Conservation (phyloP, 73 alveolate species). For the Urostyla sp. region DNA sequence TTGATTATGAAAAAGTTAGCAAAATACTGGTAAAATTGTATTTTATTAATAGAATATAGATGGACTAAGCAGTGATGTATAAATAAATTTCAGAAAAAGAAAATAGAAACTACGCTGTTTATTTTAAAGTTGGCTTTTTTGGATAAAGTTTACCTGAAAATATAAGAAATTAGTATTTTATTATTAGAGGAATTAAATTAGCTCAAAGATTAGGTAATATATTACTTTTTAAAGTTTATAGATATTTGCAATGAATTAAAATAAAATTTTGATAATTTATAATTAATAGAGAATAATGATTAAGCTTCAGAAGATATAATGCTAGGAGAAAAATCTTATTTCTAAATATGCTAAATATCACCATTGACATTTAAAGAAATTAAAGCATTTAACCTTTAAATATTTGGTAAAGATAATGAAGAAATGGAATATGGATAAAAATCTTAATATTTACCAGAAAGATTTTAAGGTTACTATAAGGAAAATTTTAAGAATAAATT, state of each 20-base stretch:
- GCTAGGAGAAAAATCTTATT: background rate
- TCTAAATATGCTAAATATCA: conserved; percentile 6
- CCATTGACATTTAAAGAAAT: conserved; percentile 28
- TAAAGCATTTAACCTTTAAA: conserved; percentile 5
- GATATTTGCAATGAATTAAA: background rate
- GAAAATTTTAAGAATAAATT: conserved; percentile 31
- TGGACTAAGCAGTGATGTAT: conserved; percentile 20
- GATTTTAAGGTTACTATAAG: conserved; percentile 12
- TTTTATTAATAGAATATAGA: background rate
- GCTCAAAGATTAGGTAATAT: conserved; percentile 5
- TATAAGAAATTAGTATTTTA: conserved; percentile 39
- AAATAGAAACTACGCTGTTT: conserved; percentile 45
- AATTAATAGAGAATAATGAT: background rate
- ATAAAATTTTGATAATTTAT: conserved; percentile 9
- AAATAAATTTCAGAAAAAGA: conserved; percentile 3
- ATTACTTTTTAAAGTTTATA: too few relatives aligned
- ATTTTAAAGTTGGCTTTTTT: conserved; percentile 50
- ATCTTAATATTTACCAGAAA: conserved; percentile 25
- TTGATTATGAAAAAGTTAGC: conserved; percentile 39
- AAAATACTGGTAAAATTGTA: conserved; percentile 18
- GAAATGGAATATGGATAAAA: conserved; percentile 26
- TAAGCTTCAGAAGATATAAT: background rate
- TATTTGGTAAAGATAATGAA: conserved; percentile 23
- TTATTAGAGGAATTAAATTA: conserved; percentile 9
- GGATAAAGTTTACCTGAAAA: conserved; percentile 42